Percentiles rank a stretch among this genome's conserved stretches.
Evolutionary conservation across 345 rosid genomes (phyloP).

Genomic region (Limnanthes douglasii): DNA sequence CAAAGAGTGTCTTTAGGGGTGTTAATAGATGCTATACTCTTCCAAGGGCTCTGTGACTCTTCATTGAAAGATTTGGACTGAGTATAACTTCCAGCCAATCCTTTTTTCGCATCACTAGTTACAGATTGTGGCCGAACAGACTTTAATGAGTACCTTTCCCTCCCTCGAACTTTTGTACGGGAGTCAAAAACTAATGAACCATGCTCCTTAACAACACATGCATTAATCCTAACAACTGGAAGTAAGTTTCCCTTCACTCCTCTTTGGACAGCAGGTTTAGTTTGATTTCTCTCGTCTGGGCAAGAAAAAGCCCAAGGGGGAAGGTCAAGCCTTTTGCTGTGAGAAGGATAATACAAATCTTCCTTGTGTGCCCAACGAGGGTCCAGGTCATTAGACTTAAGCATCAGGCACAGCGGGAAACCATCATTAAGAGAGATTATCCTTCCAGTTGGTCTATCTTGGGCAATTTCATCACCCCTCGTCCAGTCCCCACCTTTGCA

Average conservation of each 20-base stretch:
- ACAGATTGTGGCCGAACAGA: constrained; percentile 48
- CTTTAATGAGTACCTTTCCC: constrained; percentile 58
- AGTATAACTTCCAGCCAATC: constrained; percentile 38
- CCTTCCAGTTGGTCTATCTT: constrained; percentile 46
- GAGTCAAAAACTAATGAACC: constrained; percentile 68
- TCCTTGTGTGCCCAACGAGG: constrained; percentile 88
- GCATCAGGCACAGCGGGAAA: constrained; percentile 88
- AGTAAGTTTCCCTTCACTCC: constrained; percentile 64
- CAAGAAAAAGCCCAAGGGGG: constrained; percentile 83
- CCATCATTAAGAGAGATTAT: constrained; percentile 88
- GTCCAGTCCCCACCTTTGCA: constrained; percentile 99
- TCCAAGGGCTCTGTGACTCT: constrained; percentile 29
- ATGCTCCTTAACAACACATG: constrained; percentile 92
- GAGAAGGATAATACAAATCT: constrained; percentile 64
- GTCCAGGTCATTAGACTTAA: constrained; percentile 76
- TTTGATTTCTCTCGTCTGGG: constrained; percentile 58
- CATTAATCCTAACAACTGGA: constrained; percentile 86
- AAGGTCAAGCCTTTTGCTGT: constrained; percentile 76
- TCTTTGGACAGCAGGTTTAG: constrained; percentile 33
- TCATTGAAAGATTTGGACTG: constrained; percentile 29
- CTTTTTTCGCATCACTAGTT: constrained; percentile 47
- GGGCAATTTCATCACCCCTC: constrained; percentile 63
- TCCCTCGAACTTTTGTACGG: constrained; percentile 46
- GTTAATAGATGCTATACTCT: constrained; percentile 23
- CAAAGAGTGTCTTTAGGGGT: constrained; percentile 56